These are phyloP conservation scores for Raphidocelis subcapitata DNA, from an alignment of 139 green algal species.

Conservation along the genomic window DNA sequence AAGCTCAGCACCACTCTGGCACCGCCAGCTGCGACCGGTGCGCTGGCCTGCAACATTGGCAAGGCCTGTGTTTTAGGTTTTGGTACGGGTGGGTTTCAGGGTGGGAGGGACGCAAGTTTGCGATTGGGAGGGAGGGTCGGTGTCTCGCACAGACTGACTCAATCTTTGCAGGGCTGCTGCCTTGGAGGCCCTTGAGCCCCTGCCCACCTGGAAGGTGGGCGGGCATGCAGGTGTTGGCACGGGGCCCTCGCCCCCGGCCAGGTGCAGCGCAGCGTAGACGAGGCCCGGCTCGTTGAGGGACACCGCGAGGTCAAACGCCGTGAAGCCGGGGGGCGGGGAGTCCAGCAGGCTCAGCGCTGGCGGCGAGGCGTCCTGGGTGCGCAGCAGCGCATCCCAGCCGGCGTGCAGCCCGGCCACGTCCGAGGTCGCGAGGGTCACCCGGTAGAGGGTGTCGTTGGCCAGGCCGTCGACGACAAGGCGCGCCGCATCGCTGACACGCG, in stretches of 20 bases:
- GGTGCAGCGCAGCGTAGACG: slow-evolving; percentile 11
- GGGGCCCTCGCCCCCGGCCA: neutral
- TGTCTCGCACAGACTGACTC: no score
- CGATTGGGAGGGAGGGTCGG: no score
- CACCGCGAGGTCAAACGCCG: slow-evolving; percentile 25
- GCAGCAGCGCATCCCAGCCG: slow-evolving; percentile 10
- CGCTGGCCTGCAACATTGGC: no score
- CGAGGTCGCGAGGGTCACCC: slow-evolving; percentile 13
- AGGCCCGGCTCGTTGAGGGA: slow-evolving; percentile 36
- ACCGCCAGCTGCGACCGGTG: neutral
- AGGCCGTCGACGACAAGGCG: neutral
- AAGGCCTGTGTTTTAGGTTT: no score
- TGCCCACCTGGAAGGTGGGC: slow-evolving; percentile 8
- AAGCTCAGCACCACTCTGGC: slow-evolving; percentile 19
- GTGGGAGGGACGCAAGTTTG: no score
- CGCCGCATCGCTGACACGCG: neutral
- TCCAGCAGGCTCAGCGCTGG: slow-evolving; percentile 27
- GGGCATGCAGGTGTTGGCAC: slow-evolving; percentile 10
- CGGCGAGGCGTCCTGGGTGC: slow-evolving; percentile 37
- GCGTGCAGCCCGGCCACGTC: slow-evolving; percentile 28
- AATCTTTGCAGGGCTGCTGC: no score
- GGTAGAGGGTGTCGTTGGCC: slow-evolving; percentile 38
- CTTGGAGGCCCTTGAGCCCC: no score
- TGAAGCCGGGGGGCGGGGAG: slow-evolving; percentile 23
- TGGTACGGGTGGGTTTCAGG: no score